phyloP scores from a whole-genome alignment of 768 basidiomycete species.

The Kondoa subrosea region DNA sequence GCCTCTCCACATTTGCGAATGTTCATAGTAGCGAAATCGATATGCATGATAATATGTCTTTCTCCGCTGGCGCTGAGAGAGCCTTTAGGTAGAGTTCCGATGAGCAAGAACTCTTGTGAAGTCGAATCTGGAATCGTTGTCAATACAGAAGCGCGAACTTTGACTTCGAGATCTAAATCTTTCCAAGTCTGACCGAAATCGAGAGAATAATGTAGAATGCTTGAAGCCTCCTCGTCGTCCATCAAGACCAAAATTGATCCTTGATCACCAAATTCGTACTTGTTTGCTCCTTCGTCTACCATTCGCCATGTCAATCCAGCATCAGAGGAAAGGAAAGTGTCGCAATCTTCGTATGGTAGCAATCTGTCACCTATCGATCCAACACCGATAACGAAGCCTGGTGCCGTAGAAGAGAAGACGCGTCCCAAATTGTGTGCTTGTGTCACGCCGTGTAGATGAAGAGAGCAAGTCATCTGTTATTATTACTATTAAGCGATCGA shows the following conservation, averaged over 20 bases:
- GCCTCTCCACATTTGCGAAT: slow-evolving; percentile 48
- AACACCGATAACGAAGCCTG: slow-evolving; percentile 91
- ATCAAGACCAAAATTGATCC: slow-evolving; percentile 62
- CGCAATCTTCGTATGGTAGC: slow-evolving; percentile 60
- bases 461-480: slow-evolving; percentile 42
- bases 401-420: slow-evolving; percentile 84
- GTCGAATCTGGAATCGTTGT: slow-evolving; percentile 87
- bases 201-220: slow-evolving; percentile 55
- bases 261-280: slow-evolving; percentile 90
- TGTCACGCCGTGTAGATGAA: slow-evolving; percentile 87
- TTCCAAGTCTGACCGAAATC: slow-evolving; percentile 72
- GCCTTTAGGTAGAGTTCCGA: slow-evolving; percentile 51
- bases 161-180: slow-evolving; percentile 51
- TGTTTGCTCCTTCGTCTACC: slow-evolving; percentile 57
- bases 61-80: slow-evolving; percentile 35
- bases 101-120: slow-evolving; percentile 82
- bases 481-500: neutral
- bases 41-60: slow-evolving; percentile 52
- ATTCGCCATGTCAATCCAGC: slow-evolving; percentile 75
- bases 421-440: slow-evolving; percentile 82
- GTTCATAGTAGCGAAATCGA: slow-evolving; percentile 63
- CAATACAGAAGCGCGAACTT: slow-evolving; percentile 54
- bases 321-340: slow-evolving; percentile 83
- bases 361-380: slow-evolving; percentile 62
- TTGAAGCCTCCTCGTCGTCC: slow-evolving; percentile 64